Conservation (phyloP, 495 filamentous ascomycete species). For the Trichoderma reesei region DNA sequence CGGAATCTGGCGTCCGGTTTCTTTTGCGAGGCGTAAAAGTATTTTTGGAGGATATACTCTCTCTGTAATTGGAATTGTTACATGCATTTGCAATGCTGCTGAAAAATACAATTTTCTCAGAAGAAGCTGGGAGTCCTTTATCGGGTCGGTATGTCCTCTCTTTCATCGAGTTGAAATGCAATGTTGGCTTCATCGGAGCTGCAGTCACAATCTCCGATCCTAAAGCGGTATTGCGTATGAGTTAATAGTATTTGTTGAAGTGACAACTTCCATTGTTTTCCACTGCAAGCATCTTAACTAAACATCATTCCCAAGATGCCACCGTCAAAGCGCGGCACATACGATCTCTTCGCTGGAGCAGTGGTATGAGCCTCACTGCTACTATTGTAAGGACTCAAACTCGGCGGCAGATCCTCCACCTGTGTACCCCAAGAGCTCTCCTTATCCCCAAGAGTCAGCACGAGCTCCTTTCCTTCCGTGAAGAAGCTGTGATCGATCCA, state of each 20-base stretch:
- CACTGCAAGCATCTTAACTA: background rate
- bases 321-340: background rate
- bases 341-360: background rate
- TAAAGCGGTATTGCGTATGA: no score
- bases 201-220: no score
- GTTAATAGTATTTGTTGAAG: no score
- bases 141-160: no score
- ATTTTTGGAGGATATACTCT: background rate
- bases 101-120: no score
- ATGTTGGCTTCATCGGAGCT: no score
- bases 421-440: conserved; percentile 63
- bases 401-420: conserved; percentile 56
- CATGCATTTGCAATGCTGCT: background rate
- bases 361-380: background rate
- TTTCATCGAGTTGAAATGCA: no score
- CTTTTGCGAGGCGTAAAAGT: background rate
- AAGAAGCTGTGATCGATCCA: conserved; percentile 73
- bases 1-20: background rate
- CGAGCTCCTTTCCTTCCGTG: conserved; percentile 56
- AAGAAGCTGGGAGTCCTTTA: no score
- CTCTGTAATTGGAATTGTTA: background rate
- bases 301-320: background rate
- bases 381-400: conserved; percentile 22
- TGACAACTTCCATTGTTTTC: background rate
- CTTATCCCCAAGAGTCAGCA: conserved; percentile 51